phyloP scores from a whole-genome alignment of 148 eudicot genomes.

The Chenopodium berlandieri region DNA sequence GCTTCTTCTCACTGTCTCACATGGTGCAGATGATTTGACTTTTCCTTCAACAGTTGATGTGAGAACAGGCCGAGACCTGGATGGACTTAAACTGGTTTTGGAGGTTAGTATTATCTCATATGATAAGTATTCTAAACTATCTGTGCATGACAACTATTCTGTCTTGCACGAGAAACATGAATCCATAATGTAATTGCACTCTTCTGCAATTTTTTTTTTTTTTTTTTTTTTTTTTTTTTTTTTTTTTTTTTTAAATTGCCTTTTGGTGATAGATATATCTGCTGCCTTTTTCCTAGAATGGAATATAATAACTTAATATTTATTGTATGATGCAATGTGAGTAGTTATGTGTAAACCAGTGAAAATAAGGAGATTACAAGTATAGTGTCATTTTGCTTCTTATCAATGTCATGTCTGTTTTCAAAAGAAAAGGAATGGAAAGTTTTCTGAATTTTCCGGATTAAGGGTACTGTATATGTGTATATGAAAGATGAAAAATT shows the following conservation, averaged over 20 bases:
- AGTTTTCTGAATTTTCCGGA: not conserved
- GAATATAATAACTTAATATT: not conserved
- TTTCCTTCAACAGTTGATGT: slow-evolving; percentile 94
- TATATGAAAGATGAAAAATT: not conserved
- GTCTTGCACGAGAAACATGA: not conserved
- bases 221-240: too few relatives aligned
- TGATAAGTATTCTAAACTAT: not conserved
- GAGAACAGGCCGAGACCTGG: slow-evolving; percentile 82
- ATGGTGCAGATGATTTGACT: slow-evolving; percentile 95
- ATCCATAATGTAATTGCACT: not conserved
- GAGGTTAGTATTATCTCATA: slow-evolving; percentile 60
- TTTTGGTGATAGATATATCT: not conserved
- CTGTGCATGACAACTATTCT: not conserved
- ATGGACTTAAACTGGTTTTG: slow-evolving; percentile 85
- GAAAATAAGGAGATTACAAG: not conserved
- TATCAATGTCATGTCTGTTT: not conserved
- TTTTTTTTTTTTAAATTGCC: not conserved
- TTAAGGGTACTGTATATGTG: not conserved
- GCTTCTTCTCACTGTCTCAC: slow-evolving; percentile 93
- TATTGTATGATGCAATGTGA: not conserved
- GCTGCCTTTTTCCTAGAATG: too few relatives aligned
- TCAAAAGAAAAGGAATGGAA: not conserved
- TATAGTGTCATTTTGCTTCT: not conserved
- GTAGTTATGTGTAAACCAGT: not conserved
- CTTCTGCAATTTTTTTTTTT: not conserved